These are phyloP conservation scores for Suhomyces tanzawaensis DNA, from an alignment of 805 yeast genomes.

Conservation along the genomic window DNA sequence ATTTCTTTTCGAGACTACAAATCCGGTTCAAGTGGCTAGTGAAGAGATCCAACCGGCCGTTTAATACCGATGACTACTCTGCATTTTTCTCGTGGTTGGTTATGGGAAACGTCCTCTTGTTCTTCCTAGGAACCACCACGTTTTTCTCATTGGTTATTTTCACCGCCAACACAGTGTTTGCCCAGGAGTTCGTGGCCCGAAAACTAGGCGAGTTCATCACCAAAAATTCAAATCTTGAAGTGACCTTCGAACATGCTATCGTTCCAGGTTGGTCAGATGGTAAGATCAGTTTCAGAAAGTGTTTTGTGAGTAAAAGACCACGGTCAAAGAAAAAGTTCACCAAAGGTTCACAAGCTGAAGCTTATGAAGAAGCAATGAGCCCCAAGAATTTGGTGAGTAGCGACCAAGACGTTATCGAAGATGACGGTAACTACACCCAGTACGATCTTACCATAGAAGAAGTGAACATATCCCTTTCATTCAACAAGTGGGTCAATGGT, in stretches of 20 bases:
- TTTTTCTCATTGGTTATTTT: slow-evolving; percentile 78
- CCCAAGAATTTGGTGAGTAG: slow-evolving; percentile 1
- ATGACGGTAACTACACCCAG: slow-evolving; percentile 95
- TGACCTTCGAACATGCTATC: slow-evolving; percentile 88
- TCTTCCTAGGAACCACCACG: slow-evolving; percentile 87
- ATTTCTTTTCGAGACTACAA: slow-evolving; percentile 25
- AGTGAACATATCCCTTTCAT: slow-evolving; percentile 74
- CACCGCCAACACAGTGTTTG: slow-evolving; percentile 78
- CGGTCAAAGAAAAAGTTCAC: slow-evolving; percentile 50
- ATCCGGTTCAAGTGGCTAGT: slow-evolving; percentile 66
- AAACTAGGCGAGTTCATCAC: slow-evolving; percentile 81
- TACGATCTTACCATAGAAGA: slow-evolving; percentile 88
- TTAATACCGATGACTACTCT: slow-evolving; percentile 86
- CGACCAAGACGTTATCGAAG: slow-evolving; percentile 47
- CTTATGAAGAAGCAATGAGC: slow-evolving; percentile 53
- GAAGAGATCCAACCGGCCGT: slow-evolving; percentile 74
- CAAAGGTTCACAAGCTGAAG: slow-evolving; percentile 73
- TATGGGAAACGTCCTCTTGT: slow-evolving; percentile 78
- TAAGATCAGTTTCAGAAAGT: slow-evolving; percentile 76
- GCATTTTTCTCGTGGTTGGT: slow-evolving; percentile 92
- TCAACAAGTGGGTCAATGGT: slow-evolving; percentile 87
- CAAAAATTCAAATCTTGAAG: slow-evolving; percentile 74
- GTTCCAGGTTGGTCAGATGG: slow-evolving; percentile 94
- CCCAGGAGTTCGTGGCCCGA: slow-evolving; percentile 84
- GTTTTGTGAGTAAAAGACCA: slow-evolving; percentile 84